These are phyloP conservation scores for Chrysosporium queenslandicum DNA, from an alignment of 2,329 filamentous ascomycete species.

Conservation along the genomic window DNA sequence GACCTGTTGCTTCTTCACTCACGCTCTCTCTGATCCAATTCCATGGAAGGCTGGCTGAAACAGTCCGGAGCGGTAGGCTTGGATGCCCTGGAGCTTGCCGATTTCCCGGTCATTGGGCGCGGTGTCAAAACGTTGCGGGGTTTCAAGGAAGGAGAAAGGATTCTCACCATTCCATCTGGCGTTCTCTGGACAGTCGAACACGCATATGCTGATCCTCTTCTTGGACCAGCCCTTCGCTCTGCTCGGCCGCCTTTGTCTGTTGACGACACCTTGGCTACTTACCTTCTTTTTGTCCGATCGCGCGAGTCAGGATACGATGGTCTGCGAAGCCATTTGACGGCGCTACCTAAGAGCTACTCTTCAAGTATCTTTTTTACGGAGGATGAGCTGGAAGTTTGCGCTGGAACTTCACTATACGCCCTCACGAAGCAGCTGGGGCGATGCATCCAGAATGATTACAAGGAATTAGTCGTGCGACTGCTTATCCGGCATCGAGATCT, in stretches of 20 bases:
- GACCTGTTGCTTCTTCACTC: conserved; percentile 10
- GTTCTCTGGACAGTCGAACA: conserved; percentile 28
- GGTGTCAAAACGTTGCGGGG: conserved; percentile 24
- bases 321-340: conserved; percentile 23
- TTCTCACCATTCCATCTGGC: conserved; percentile 27
- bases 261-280: conserved; percentile 27
- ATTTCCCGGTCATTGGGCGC: conserved; percentile 27
- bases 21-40: conserved; percentile 19
- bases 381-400: conserved; percentile 28
- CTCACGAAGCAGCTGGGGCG: conserved; percentile 26
- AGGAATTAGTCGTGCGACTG: conserved; percentile 22
- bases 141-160: conserved; percentile 28
- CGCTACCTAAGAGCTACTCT: conserved; percentile 27
- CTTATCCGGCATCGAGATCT: conserved; percentile 26
- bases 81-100: conserved; percentile 26
- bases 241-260: conserved; percentile 25
- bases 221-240: conserved; percentile 27
- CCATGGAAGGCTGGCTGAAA: conserved; percentile 30
- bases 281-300: conserved; percentile 30
- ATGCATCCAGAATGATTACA: conserved; percentile 26
- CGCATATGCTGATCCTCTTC: conserved; percentile 27
- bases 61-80: conserved; percentile 25
- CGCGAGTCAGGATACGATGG: conserved; percentile 28
- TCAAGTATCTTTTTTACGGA: conserved; percentile 30
- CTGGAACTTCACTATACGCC: conserved; percentile 27